phyloP scores from a whole-genome alignment of 2,329 filamentous ascomycete genomes.

The Verticillium dahliae region DNA sequence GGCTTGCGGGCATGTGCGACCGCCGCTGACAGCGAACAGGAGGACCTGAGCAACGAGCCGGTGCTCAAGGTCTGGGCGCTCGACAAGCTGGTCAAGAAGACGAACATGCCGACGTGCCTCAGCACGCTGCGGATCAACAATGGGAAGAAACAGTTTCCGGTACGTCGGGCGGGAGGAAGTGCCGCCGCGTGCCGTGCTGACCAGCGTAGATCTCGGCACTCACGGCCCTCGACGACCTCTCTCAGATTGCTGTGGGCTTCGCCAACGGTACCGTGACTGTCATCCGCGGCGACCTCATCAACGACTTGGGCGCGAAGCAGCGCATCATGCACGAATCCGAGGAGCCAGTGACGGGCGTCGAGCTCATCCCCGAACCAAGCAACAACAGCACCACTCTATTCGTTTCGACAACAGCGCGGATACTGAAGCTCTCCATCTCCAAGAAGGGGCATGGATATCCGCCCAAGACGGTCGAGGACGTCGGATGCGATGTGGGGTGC shows the following conservation, averaged over 20 bases:
- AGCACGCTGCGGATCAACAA: constrained; percentile 84
- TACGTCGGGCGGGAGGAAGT: constrained; percentile 28
- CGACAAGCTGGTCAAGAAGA: constrained; percentile 91
- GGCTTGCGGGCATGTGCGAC: too few relatives aligned
- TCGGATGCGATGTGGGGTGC: constrained; percentile 86
- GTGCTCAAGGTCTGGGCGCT: constrained; percentile 96
- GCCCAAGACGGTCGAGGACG: constrained; percentile 80
- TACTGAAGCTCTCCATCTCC: constrained; percentile 80
- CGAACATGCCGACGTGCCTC: constrained; percentile 78
- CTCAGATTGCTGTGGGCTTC: constrained; percentile 91
- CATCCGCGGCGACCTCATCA: constrained; percentile 87
- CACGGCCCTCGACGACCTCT: constrained; percentile 77
- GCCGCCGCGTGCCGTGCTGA: not conserved
- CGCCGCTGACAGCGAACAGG: constrained; percentile 32
- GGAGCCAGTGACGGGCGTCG: constrained; percentile 88
- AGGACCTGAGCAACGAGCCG: constrained; percentile 83
- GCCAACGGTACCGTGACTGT: constrained; percentile 92
- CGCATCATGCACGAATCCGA: constrained; percentile 94
- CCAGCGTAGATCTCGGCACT: constrained; percentile 70
- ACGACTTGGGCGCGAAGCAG: constrained; percentile 90
- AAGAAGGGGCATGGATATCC: constrained; percentile 86
- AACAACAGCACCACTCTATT: constrained; percentile 67
- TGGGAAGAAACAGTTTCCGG: constrained; percentile 87
- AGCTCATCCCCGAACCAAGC: constrained; percentile 55
- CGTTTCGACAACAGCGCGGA: constrained; percentile 82